These are phyloP conservation scores for Brassica rapa DNA, from an alignment of 345 rosid genomes.

Conservation along the genomic window DNA sequence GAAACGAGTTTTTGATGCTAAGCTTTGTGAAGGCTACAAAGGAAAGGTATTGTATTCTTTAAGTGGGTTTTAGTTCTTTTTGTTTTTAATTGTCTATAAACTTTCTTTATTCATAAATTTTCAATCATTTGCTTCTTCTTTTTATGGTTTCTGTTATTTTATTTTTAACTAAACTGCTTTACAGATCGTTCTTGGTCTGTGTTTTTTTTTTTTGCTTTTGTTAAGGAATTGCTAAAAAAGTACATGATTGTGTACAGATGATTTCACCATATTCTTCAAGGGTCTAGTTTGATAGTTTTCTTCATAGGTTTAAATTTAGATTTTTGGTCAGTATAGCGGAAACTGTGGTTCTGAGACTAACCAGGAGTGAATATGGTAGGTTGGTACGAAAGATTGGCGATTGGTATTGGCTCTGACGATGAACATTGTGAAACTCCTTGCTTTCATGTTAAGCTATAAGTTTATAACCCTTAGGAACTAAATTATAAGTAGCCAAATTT, in stretches of 20 bases:
- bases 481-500: not conserved
- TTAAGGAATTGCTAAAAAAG: conserved; percentile 1
- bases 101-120: conserved; percentile 14
- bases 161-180: conserved; percentile 22
- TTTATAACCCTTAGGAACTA: not conserved
- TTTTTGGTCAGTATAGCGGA: not conserved
- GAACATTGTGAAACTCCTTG: conserved; percentile 1
- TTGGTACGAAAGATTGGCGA: not conserved
- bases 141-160: conserved; percentile 18
- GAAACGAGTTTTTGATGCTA: conserved; percentile 36
- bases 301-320: conserved; percentile 12
- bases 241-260: conserved; percentile 16
- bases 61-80: conserved; percentile 26
- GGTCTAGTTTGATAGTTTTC: conserved; percentile 28
- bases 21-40: conserved; percentile 39
- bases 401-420: conserved; percentile 8
- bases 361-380: not conserved
- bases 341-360: not conserved
- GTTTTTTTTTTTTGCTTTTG: conserved; percentile 17
- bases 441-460: not conserved
- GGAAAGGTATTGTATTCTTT: conserved; percentile 42
- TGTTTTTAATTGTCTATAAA: not conserved
- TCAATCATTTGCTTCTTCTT: conserved; percentile 27
- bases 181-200: conserved; percentile 34
- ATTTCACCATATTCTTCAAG: conserved; percentile 11